These are phyloP conservation scores for Magnolia officinalis DNA, from an alignment of 164 flowering plant genomes.

Conservation along the genomic window DNA sequence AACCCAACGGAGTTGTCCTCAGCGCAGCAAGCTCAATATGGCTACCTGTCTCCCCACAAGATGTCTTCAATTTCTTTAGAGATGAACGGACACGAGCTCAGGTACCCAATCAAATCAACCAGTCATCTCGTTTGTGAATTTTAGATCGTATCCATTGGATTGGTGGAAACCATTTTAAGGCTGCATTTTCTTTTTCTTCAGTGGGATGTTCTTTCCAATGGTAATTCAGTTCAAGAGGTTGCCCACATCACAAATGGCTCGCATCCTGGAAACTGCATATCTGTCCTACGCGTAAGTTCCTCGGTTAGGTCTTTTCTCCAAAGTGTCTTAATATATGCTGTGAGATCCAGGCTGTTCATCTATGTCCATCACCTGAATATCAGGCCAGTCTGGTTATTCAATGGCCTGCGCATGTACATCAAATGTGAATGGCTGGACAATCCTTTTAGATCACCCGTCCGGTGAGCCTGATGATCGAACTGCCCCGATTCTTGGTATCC, in stretches of 20 bases:
- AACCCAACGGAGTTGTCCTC: constrained; percentile 62
- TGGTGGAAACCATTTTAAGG: background rate
- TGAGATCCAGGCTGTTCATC: background rate
- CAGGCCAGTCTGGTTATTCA: background rate
- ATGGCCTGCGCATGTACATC: background rate
- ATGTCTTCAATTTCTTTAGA: constrained; percentile 59
- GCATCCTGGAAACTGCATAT: constrained; percentile 50
- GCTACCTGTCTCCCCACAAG: constrained; percentile 55
- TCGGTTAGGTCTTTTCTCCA: background rate
- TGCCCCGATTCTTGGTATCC: no score
- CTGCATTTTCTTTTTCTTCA: constrained; percentile 10
- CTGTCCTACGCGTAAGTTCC: constrained; percentile 28
- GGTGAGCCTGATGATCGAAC: no score
- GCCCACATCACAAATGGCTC: constrained; percentile 57
- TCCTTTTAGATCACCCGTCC: no score
- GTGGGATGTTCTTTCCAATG: constrained; percentile 79
- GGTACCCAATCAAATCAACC: constrained; percentile 13
- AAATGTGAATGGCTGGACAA: background rate
- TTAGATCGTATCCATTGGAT: background rate
- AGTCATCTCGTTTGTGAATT: background rate
- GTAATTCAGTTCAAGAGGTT: constrained; percentile 59
- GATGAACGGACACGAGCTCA: constrained; percentile 29
- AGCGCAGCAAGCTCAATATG: constrained; percentile 72
- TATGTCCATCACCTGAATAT: background rate
- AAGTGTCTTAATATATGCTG: background rate